phyloP scores from a whole-genome alignment of 768 basidiomycete genomes.

The Kwoniella sp. region DNA sequence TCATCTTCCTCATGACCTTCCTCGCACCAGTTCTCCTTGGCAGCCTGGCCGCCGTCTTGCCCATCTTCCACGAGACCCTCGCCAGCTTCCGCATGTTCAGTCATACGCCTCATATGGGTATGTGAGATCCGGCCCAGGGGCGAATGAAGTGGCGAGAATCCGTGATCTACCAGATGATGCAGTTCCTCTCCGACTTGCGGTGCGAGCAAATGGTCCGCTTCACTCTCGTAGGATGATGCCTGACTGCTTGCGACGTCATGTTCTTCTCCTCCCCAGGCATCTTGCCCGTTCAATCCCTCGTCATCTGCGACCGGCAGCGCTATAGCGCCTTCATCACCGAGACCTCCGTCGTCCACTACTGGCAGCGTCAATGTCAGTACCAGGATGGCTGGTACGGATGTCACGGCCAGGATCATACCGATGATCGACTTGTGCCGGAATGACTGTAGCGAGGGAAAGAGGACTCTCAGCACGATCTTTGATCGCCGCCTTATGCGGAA shows the following conservation, averaged over 20 bases:
- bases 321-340: constrained; percentile 28
- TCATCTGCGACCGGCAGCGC: constrained; percentile 58
- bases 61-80: constrained; percentile 4
- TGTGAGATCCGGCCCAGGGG: constrained; percentile 33
- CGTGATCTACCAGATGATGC: constrained; percentile 45
- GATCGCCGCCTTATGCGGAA: constrained; percentile 27
- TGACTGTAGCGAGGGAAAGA: constrained; percentile 80
- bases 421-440: constrained; percentile 67
- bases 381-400: constrained; percentile 83
- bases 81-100: constrained; percentile 2
- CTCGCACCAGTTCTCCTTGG: constrained; percentile 26
- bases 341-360: constrained; percentile 65
- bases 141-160: constrained; percentile 31
- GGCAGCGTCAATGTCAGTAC: constrained; percentile 82
- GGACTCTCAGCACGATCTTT: constrained; percentile 55
- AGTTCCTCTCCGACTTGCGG: constrained; percentile 38
- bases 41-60: constrained; percentile 1
- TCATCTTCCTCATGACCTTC: constrained; percentile 31
- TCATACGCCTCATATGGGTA: constrained; percentile 14
- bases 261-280: constrained; percentile 56
- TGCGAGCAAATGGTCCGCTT: constrained; percentile 20
- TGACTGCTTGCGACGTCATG: constrained; percentile 5
- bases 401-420: constrained; percentile 67
- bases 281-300: constrained; percentile 64
- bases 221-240: constrained; percentile 15